phyloP scores from a whole-genome alignment of 352 stramenopile genomes.

The Pythium sukuiense region DNA sequence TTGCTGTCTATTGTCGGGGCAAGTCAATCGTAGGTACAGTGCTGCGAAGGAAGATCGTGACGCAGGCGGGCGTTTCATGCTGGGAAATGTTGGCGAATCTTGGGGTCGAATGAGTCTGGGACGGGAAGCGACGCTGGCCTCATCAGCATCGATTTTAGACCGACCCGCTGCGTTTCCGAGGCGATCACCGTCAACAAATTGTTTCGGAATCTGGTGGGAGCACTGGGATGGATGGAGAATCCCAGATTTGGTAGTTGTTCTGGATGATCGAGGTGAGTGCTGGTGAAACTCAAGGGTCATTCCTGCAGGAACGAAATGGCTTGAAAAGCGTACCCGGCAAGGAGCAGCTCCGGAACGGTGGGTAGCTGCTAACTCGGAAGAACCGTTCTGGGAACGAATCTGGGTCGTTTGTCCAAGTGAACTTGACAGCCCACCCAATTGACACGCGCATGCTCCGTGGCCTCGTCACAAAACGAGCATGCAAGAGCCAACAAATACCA shows the following conservation, averaged over 20 bases:
- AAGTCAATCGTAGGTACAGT: background rate
- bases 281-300: background rate
- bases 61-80: background rate
- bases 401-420: background rate
- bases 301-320: background rate
- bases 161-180: background rate
- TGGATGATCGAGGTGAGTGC: background rate
- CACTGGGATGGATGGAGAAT: background rate
- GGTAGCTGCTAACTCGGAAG: background rate
- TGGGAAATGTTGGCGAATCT: slow-evolving; percentile 8
- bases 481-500: background rate
- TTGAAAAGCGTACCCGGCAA: background rate
- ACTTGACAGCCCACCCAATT: slow-evolving; percentile 4
- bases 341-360: background rate
- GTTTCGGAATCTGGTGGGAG: background rate
- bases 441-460: background rate
- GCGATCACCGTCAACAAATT: slow-evolving; percentile 1
- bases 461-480: background rate
- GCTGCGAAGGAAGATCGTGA: background rate
- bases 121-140: background rate
- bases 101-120: background rate
- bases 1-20: background rate
- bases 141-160: background rate
- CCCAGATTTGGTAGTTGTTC: slow-evolving; percentile 10
- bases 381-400: slow-evolving; percentile 8